Conservation (phyloP, 2,329 filamentous ascomycete genomes). For the Pseudogymnoascus sp. region DNA sequence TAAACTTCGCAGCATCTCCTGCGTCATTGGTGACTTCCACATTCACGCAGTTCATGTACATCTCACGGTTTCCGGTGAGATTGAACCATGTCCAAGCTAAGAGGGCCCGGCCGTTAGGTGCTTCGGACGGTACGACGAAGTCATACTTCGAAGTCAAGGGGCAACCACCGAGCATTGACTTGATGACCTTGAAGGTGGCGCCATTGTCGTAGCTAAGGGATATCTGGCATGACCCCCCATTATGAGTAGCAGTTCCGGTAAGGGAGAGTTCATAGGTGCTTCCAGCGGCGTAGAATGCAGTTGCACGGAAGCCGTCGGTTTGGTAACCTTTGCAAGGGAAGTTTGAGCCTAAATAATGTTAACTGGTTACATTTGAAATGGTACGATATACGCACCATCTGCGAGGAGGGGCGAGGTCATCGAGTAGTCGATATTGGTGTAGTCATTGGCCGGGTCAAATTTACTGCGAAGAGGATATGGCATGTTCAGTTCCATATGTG, state of each 20-base stretch:
- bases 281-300: not conserved
- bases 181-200: conserved; percentile 49
- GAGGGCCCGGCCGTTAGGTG: conserved; percentile 18
- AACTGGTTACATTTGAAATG: not conserved
- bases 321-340: conserved; percentile 1
- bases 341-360: conserved; percentile 1
- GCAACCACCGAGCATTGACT: conserved; percentile 53
- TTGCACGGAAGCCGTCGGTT: not conserved
- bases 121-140: conserved; percentile 25
- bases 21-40: conserved; percentile 30
- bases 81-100: conserved; percentile 50
- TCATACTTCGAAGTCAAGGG: conserved; percentile 35
- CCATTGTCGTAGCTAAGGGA: conserved; percentile 53
- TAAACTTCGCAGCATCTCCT: conserved; percentile 28
- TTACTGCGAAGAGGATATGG: not conserved
- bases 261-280: not conserved
- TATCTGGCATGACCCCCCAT: conserved; percentile 54
- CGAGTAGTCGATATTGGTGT: not conserved
- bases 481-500: not conserved
- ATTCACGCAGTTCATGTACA: conserved; percentile 60
- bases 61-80: conserved; percentile 50
- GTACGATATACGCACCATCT: not conserved
- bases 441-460: conserved; percentile 1
- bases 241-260: conserved; percentile 39
- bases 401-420: not conserved